Conservation (phyloP, 306 rosid species). For the Cicer yamashitae region DNA sequence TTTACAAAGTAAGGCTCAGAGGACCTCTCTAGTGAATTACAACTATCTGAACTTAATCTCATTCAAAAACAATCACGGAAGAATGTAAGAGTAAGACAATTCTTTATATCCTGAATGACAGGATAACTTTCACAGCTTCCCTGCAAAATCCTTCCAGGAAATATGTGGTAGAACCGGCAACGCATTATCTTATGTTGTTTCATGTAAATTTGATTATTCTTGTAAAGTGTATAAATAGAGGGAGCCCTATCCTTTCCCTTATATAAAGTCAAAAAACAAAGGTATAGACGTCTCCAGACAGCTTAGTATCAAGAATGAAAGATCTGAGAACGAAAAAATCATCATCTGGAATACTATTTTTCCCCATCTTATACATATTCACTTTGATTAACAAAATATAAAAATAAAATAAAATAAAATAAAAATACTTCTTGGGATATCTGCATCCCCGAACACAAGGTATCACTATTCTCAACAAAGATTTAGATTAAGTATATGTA, state of each 20-base stretch:
- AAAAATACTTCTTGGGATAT: not conserved
- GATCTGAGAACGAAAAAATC: not conserved
- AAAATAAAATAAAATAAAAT: not conserved
- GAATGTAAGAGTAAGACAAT: not conserved
- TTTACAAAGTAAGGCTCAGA: slow-evolving; percentile 20
- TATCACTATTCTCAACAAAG: slow-evolving; percentile 12
- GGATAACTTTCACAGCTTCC: slow-evolving; percentile 12
- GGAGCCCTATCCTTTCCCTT: slow-evolving; percentile 12
- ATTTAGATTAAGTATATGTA: slow-evolving; percentile 6
- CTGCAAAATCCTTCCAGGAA: not conserved
- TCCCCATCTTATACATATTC: not conserved
- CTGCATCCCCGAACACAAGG: slow-evolving; percentile 1
- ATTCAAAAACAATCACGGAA: slow-evolving; percentile 9
- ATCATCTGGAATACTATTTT: not conserved
- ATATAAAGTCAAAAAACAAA: slow-evolving; percentile 29
- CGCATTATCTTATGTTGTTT: slow-evolving; percentile 9
- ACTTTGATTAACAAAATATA: slow-evolving; percentile 31
- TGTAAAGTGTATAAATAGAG: slow-evolving; percentile 1
- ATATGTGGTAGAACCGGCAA: not conserved
- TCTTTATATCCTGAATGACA: not conserved
- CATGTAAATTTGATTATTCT: not conserved
- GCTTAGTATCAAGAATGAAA: slow-evolving; percentile 1
- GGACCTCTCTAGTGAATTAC: slow-evolving; percentile 18
- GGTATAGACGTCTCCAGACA: slow-evolving; percentile 20
- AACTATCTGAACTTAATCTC: slow-evolving; percentile 27